Conservation (phyloP, 306 rosid species). For the Prunus fruticosa region DNA sequence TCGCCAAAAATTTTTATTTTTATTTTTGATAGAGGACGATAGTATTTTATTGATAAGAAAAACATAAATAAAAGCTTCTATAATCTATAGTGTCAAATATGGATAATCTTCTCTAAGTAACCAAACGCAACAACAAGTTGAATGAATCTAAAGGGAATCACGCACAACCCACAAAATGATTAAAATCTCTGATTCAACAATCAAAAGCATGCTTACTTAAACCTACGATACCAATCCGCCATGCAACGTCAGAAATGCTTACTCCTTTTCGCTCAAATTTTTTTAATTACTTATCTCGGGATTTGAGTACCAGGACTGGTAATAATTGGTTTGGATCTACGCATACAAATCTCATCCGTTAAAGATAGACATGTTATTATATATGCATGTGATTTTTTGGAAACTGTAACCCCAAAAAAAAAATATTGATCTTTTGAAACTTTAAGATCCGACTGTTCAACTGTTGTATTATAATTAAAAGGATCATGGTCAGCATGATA, state of each 20-base stretch:
- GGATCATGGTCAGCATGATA: constrained; percentile 1
- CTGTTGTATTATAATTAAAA: constrained; percentile 10
- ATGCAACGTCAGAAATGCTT: no score
- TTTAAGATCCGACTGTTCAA: not conserved
- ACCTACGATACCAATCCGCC: no score
- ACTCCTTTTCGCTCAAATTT: not conserved
- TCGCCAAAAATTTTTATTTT: rapidly evolving
- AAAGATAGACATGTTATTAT: not conserved
- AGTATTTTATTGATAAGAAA: no score
- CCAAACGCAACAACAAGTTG: no score
- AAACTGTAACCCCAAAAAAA: not conserved
- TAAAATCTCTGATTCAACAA: no score
- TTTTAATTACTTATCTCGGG: constrained; percentile 23
- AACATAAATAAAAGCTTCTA: no score
- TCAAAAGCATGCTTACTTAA: no score
- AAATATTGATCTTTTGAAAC: not conserved
- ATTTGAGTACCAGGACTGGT: constrained; percentile 27
- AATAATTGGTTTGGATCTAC: constrained; percentile 19
- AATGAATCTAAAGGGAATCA: rapidly evolving
- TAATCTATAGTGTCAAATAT: no score
- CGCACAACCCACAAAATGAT: no score
- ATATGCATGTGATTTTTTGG: not conserved
- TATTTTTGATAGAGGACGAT: no score
- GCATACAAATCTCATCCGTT: constrained; percentile 35
- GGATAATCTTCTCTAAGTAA: no score